Base-by-base conservation (phyloP, 2,329 filamentous ascomycete species). In the Neonectria hederae region DNA sequence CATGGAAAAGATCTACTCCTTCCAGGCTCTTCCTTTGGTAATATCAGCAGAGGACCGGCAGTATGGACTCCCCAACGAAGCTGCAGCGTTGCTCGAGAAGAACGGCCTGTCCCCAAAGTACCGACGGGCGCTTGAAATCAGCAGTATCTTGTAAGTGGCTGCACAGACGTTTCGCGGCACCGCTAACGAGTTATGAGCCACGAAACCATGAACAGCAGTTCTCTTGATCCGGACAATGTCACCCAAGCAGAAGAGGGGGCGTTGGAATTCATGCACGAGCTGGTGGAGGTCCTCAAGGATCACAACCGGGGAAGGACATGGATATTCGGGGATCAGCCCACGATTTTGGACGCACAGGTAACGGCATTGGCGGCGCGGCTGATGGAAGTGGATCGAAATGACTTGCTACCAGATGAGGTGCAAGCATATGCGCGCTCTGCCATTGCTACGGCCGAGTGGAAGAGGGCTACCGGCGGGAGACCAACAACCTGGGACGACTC, bases 41-140 rank as follows among this genome's bases (percentile, higher is more conserved):
- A 62, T 72, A 19, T 60, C 69, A 8, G 62, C 71, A 2, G 70
- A 75, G 24, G 66, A 71, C 10, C 65, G 66, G 30, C 69, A 67
- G 7, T 66, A 74, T 30, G 74, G 75, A 3, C 60, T 76, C 11
- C 70, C 72, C 1, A 76, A 76, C 42, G 52, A 68, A 21, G 75
- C 75, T 5, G 75, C 74, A 1, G 74, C 72, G 10, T 66, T 74
- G 53, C 71, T 77, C 2, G 75, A 76, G 62, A 69, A 65, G 17
- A 65, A 66, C 5, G 67, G 68, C 17, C 65, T 77, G 7, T 69
- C 73, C 8, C 70, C 72, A 35, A 52, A 54, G 10, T 69, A 76
- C 48, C 75, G 75, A 2, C 69, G 75, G 38, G 71, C 71, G 2
- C 68, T 77, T 5, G 75, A 77, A 65, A 72, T 76, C 28, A 75